These are phyloP conservation scores for Salix koriyanagi DNA, from an alignment of 345 rosid species.

Conservation along the genomic window DNA sequence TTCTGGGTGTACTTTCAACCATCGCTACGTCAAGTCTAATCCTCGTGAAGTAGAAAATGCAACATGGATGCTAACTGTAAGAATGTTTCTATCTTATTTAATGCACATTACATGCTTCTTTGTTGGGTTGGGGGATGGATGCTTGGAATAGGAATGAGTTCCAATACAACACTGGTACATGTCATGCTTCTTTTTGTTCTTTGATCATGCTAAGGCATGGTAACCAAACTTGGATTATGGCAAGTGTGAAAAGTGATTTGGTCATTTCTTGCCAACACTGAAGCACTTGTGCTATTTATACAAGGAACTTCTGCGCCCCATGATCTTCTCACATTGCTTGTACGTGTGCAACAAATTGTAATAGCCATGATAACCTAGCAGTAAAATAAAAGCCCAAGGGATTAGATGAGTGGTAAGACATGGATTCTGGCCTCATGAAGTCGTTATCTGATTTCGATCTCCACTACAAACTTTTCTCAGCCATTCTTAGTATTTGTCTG, in stretches of 20 bases:
- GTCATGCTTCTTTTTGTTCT: background rate
- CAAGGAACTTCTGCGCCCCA: background rate
- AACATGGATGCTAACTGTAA: slow-evolving; percentile 95
- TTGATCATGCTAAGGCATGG: background rate
- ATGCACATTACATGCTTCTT: background rate
- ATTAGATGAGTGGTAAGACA: background rate
- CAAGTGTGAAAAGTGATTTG: background rate
- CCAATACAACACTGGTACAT: background rate
- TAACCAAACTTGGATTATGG: background rate
- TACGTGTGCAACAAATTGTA: background rate
- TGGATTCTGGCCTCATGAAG: background rate
- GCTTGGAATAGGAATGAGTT: no score
- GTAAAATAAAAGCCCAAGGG: background rate
- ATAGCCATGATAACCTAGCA: background rate
- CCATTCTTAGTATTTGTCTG: background rate
- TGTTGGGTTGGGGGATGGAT: background rate
- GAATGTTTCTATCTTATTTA: slow-evolving; percentile 20
- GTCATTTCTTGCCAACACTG: background rate
- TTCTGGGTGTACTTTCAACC: slow-evolving; percentile 92
- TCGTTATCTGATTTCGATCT: background rate
- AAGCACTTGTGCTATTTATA: background rate
- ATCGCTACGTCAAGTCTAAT: slow-evolving; percentile 94
- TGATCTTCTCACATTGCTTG: background rate
- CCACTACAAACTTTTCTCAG: background rate
- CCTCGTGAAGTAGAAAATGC: slow-evolving; percentile 99